Evolutionary conservation across 73 alveolate species (phyloP).

Genomic region (Paramecium biaurelia): DNA sequence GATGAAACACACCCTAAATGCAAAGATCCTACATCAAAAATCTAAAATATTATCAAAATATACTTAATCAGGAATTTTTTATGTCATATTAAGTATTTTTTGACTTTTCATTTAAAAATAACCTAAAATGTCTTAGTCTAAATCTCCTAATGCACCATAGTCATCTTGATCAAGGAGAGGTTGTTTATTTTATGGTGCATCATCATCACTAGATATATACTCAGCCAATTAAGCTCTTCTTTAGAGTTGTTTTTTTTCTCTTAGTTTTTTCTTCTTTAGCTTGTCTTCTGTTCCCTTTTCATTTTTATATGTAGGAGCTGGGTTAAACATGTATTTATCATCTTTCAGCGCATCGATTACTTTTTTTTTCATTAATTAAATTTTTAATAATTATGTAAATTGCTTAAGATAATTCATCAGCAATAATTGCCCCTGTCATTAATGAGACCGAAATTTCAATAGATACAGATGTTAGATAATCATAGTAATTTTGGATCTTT

Average conservation of each 20-base stretch:
- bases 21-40: background rate
- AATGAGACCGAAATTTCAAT: background rate
- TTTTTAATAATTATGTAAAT: background rate
- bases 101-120: background rate
- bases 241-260: background rate
- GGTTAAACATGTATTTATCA: conserved; percentile 4
- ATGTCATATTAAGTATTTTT: background rate
- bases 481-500: background rate
- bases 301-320: conserved; percentile 22
- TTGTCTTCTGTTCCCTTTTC: background rate
- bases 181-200: background rate
- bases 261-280: background rate
- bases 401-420: background rate
- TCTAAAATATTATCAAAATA: background rate
- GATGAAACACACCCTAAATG: background rate
- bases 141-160: conserved; percentile 5
- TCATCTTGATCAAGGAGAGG: background rate
- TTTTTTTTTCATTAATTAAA: conserved; percentile 22
- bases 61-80: background rate
- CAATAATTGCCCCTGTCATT: background rate
- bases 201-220: background rate
- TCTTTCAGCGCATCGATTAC: conserved; percentile 14
- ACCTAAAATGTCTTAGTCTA: background rate
- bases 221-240: conserved; percentile 26
- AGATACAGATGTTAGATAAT: background rate